A percentile compares a stretch with the other conserved stretches of the same genome.
phyloP scores from a whole-genome alignment of 768 basidiomycete genomes.

The Amanita rimosa region DNA sequence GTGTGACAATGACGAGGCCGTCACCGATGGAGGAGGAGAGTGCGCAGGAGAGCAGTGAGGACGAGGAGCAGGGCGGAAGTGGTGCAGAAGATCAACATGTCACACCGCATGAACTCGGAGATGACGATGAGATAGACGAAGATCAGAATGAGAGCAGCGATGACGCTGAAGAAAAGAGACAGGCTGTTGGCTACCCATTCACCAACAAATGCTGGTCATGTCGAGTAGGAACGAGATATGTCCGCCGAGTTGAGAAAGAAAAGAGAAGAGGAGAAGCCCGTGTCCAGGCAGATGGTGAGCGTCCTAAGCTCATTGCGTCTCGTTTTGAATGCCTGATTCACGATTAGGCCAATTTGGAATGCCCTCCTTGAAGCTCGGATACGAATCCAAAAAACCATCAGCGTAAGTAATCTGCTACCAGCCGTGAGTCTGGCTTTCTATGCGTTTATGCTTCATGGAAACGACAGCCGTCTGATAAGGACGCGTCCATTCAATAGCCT shows the following conservation, averaged over 20 bases:
- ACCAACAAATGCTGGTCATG: slow-evolving; percentile 1
- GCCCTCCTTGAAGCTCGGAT: slow-evolving; percentile 84
- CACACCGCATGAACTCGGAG: slow-evolving; percentile 11
- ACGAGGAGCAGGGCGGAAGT: slow-evolving; percentile 14
- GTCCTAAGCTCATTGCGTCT: no score
- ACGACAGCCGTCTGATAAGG: slow-evolving; percentile 22
- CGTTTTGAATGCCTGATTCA: no score
- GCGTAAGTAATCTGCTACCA: slow-evolving; percentile 56
- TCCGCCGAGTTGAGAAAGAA: slow-evolving; percentile 43
- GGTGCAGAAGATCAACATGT: slow-evolving; percentile 10
- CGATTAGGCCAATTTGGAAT: slow-evolving; percentile 86
- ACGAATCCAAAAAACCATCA: slow-evolving; percentile 72
- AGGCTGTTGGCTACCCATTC: no score
- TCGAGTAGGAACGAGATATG: slow-evolving; percentile 28
- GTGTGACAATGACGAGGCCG: slow-evolving; percentile 50
- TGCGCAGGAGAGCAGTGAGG: slow-evolving; percentile 15
- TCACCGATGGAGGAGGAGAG: slow-evolving; percentile 36
- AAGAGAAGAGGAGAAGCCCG: slow-evolving; percentile 66
- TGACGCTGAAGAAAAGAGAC: slow-evolving; percentile 4
- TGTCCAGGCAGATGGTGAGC: slow-evolving; percentile 75
- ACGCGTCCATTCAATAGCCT: slow-evolving; percentile 23
- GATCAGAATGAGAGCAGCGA: no score
- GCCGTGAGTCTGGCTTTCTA: slow-evolving; percentile 27
- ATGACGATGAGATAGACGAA: slow-evolving; percentile 10
- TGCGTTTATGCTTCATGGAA: background rate